These are phyloP conservation scores for Colletotrichum sp. DNA, from an alignment of 2,329 filamentous ascomycete genomes.

Conservation along the genomic window DNA sequence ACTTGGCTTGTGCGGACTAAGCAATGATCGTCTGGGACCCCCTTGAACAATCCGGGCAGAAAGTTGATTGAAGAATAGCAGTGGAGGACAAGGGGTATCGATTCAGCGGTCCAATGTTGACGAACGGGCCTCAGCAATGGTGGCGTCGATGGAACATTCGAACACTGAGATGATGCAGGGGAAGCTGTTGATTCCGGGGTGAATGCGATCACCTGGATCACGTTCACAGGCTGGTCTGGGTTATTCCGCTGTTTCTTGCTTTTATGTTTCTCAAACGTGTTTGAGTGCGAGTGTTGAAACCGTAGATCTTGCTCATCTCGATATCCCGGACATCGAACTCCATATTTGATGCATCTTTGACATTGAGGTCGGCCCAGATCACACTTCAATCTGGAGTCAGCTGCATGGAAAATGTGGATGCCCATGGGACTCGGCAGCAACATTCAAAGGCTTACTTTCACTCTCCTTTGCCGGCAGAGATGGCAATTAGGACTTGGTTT, in stretches of 20 bases:
- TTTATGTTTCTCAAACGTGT: constrained; percentile 28
- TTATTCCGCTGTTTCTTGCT: constrained; percentile 30
- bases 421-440: not conserved
- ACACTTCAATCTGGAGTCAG: constrained; percentile 33
- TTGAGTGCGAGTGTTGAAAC: constrained; percentile 39
- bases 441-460: constrained; percentile 38
- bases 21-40: constrained; percentile 33
- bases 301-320: constrained; percentile 43
- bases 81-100: constrained; percentile 42
- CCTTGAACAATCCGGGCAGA: constrained; percentile 32
- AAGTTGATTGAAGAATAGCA: constrained; percentile 41
- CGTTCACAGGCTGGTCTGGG: not conserved
- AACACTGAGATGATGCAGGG: not conserved
- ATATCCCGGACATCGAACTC: constrained; percentile 43
- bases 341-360: constrained; percentile 46
- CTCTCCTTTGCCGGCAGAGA: constrained; percentile 42
- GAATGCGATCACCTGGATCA: not conserved
- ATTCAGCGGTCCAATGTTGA: constrained; percentile 44
- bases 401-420: not conserved
- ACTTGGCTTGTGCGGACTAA: constrained; percentile 44
- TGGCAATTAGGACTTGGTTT: constrained; percentile 46
- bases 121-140: constrained; percentile 21
- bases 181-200: not conserved
- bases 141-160: not conserved
- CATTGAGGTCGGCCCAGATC: constrained; percentile 44